phyloP scores from a whole-genome alignment of 2,329 filamentous ascomycete species.

The Didymella pinodella region DNA sequence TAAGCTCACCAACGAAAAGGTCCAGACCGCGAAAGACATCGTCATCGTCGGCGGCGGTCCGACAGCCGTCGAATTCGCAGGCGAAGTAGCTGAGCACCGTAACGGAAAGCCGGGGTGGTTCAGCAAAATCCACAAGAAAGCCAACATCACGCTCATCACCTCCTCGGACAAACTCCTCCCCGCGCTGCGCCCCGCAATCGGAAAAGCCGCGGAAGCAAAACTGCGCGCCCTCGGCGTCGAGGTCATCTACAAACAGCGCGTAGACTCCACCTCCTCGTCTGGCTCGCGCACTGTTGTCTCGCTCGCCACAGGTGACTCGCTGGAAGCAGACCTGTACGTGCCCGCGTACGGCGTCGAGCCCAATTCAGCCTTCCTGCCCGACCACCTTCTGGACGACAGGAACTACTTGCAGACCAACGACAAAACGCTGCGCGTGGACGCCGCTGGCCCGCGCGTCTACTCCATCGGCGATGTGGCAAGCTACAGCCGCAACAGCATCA shows the following conservation, averaged over 20 bases:
- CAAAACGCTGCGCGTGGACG: conserved; percentile 56
- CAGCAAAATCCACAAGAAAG: conserved; percentile 37
- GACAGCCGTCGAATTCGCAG: conserved; percentile 59
- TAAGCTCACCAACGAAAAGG: conserved; percentile 45
- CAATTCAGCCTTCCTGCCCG: conserved; percentile 62
- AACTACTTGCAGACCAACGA: conserved; percentile 60
- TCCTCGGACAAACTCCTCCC: conserved; percentile 52
- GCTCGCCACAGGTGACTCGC: conserved; percentile 54
- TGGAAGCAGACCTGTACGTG: conserved; percentile 62
- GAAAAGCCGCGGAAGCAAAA: conserved; percentile 54
- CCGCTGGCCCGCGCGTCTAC: conserved; percentile 57
- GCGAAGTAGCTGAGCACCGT: conserved; percentile 56
- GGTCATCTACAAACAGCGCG: conserved; percentile 52
- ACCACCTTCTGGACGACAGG: conserved; percentile 54
- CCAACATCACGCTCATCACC: conserved; percentile 57
- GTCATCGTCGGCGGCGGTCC: conserved; percentile 60
- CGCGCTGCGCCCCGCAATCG: conserved; percentile 51
- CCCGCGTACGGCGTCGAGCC: conserved; percentile 61
- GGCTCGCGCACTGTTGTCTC: conserved; percentile 53
- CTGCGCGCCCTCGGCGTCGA: conserved; percentile 59
- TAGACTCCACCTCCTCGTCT: conserved; percentile 35
- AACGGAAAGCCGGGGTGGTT: conserved; percentile 55
- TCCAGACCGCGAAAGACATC: conserved; percentile 54
- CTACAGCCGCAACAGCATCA: conserved; percentile 53
- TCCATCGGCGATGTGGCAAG: conserved; percentile 57